These are phyloP conservation scores for Lanmaoa pseudosensibilis DNA, from an alignment of 768 basidiomycete species.

Conservation along the genomic window DNA sequence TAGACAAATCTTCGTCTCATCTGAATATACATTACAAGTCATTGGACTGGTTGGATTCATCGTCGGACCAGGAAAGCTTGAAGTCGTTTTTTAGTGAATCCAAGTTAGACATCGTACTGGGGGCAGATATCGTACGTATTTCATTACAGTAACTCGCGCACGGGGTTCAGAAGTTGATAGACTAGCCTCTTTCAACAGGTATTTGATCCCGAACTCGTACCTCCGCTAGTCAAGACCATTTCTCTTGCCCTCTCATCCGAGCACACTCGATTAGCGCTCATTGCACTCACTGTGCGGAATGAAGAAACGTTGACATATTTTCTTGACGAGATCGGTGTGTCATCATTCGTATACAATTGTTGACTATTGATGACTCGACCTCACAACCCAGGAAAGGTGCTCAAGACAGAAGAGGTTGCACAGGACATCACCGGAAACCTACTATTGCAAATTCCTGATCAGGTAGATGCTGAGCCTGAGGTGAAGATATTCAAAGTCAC, in stretches of 20 bases:
- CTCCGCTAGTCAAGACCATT: conserved; percentile 53
- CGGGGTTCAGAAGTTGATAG: neutral
- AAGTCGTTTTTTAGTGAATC: conserved; percentile 38
- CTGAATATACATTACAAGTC: conserved; percentile 42
- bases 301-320: conserved; percentile 51
- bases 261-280: conserved; percentile 21
- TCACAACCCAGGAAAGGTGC: conserved; percentile 21
- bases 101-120: conserved; percentile 59
- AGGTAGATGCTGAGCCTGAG: conserved; percentile 34
- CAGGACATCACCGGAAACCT: conserved; percentile 14
- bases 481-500: conserved; percentile 50
- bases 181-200: conserved; percentile 44
- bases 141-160: neutral
- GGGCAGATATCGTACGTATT: conserved; percentile 62
- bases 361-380: conserved; percentile 1
- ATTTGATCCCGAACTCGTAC: conserved; percentile 64
- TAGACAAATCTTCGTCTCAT: conserved; percentile 59
- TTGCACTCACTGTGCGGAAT: conserved; percentile 55
- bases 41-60: conserved; percentile 69
- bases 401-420: conserved; percentile 31
- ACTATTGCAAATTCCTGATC: conserved; percentile 30
- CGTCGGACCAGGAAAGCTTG: conserved; percentile 32
- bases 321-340: conserved; percentile 35
- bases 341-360: neutral
- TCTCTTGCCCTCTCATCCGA: conserved; percentile 28